phyloP scores from a whole-genome alignment of 805 yeast species.

The Monosporozyma aquatica region DNA sequence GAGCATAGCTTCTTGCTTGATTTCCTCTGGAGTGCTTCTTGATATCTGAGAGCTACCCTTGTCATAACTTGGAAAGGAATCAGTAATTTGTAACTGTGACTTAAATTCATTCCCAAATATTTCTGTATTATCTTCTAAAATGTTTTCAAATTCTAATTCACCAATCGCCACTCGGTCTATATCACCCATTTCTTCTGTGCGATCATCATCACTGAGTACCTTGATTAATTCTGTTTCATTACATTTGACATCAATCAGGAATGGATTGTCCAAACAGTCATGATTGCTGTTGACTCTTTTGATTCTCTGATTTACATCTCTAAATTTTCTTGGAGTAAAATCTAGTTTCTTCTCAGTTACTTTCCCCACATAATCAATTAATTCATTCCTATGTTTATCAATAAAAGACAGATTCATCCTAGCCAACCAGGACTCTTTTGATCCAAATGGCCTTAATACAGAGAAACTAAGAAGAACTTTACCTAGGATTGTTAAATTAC shows the following conservation, averaged over 20 bases:
- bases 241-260: constrained; percentile 54
- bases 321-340: constrained; percentile 48
- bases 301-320: constrained; percentile 39
- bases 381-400: constrained; percentile 43
- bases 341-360: constrained; percentile 64
- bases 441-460: constrained; percentile 63
- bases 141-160: constrained; percentile 27
- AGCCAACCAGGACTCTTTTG: constrained; percentile 75
- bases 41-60: background rate
- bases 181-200: background rate
- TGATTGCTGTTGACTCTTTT: background rate
- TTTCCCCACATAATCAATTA: constrained; percentile 60
- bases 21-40: constrained; percentile 8
- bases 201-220: constrained; percentile 8
- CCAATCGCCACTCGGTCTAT: constrained; percentile 16
- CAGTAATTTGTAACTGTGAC: constrained; percentile 15
- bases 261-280: constrained; percentile 44
- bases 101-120: constrained; percentile 26
- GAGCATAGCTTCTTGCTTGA: constrained; percentile 21
- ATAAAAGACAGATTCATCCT: constrained; percentile 58
- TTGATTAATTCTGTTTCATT: constrained; percentile 50
- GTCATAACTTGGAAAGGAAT: constrained; percentile 4
- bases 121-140: constrained; percentile 26
- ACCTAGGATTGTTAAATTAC: constrained; percentile 74
- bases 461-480: constrained; percentile 73